Evolutionary conservation across 2,329 filamentous ascomycete genomes (phyloP).

Genomic region (Trichoderma aggressivum): DNA sequence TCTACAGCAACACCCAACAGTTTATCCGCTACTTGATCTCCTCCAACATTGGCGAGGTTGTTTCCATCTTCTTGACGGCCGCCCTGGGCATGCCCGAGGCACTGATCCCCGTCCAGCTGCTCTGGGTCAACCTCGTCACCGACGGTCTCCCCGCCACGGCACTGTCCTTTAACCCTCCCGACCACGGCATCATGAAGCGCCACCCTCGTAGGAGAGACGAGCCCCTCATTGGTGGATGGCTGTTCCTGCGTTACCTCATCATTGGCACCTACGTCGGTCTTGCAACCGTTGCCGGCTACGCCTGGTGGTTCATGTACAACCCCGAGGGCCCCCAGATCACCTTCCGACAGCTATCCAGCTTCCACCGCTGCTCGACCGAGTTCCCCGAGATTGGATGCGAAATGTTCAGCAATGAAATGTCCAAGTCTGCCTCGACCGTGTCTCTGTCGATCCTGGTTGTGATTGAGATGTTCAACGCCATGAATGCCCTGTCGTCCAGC

Average conservation of each 20-base stretch:
- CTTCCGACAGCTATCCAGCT: slow-evolving; percentile 85
- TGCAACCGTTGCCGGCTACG: slow-evolving; percentile 93
- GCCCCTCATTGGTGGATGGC: slow-evolving; percentile 86
- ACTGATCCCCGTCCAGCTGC: slow-evolving; percentile 90
- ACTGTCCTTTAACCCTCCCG: slow-evolving; percentile 96
- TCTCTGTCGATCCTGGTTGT: slow-evolving; percentile 90
- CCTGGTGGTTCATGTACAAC: slow-evolving; percentile 99
- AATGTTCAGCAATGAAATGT: slow-evolving; percentile 84
- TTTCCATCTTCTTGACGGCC: slow-evolving; percentile 97
- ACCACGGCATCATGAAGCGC: slow-evolving; percentile 95
- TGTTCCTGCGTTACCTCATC: slow-evolving; percentile 96
- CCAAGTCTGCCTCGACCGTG: slow-evolving; percentile 87
- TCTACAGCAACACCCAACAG: slow-evolving; percentile 99
- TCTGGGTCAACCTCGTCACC: slow-evolving; percentile 98
- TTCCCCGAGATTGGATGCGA: slow-evolving; percentile 88
- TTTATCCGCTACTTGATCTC: slow-evolving; percentile 99
- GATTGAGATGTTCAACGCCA: slow-evolving; percentile 99
- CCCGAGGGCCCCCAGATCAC: slow-evolving; percentile 82
- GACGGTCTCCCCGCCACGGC: slow-evolving; percentile 96
- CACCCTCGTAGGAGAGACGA: slow-evolving; percentile 90
- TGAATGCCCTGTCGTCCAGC: slow-evolving; percentile 94
- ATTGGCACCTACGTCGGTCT: slow-evolving; percentile 93
- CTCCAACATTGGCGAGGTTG: slow-evolving; percentile 98
- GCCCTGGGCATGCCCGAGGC: slow-evolving; percentile 97
- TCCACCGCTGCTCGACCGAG: slow-evolving; percentile 83